phyloP scores from a whole-genome alignment of 2,329 filamentous ascomycete genomes.

The Colletotrichum sublineola region DNA sequence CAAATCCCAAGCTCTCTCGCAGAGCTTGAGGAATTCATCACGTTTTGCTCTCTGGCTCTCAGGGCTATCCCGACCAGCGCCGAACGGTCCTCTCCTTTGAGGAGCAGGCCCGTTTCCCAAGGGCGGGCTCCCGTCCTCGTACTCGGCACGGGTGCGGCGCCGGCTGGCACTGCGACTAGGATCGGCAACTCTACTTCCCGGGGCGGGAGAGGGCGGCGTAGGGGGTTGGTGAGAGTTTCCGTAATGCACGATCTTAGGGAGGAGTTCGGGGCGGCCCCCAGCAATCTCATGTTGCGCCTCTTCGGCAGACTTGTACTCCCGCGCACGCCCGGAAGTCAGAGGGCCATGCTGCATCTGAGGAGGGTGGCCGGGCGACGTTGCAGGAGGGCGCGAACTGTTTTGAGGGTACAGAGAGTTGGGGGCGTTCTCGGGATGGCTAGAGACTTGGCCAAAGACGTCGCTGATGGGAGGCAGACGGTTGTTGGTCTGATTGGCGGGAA shows the following conservation, averaged over 20 bases:
- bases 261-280: slow-evolving; percentile 90
- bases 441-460: slow-evolving; percentile 91
- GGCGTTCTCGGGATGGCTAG: slow-evolving; percentile 69
- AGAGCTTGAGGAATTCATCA: slow-evolving; percentile 90
- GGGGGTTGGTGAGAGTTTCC: slow-evolving; percentile 88
- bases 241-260: slow-evolving; percentile 96
- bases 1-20: slow-evolving; percentile 93
- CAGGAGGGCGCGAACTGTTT: slow-evolving; percentile 70
- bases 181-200: slow-evolving; percentile 62
- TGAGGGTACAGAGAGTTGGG: slow-evolving; percentile 68
- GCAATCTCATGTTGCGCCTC: slow-evolving; percentile 92
- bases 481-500: slow-evolving; percentile 87
- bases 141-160: slow-evolving; percentile 87
- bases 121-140: slow-evolving; percentile 91
- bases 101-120: slow-evolving; percentile 79
- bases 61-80: slow-evolving; percentile 84
- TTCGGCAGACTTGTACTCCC: slow-evolving; percentile 95
- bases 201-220: slow-evolving; percentile 85
- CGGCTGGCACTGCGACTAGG: slow-evolving; percentile 72
- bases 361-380: slow-evolving; percentile 84
- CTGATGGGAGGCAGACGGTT: slow-evolving; percentile 94
- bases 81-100: slow-evolving; percentile 77
- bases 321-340: slow-evolving; percentile 72
- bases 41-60: slow-evolving; percentile 89
- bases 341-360: slow-evolving; percentile 58